Conservation (phyloP, 2,329 filamentous ascomycete genomes). For the Laburnicola sp. region DNA sequence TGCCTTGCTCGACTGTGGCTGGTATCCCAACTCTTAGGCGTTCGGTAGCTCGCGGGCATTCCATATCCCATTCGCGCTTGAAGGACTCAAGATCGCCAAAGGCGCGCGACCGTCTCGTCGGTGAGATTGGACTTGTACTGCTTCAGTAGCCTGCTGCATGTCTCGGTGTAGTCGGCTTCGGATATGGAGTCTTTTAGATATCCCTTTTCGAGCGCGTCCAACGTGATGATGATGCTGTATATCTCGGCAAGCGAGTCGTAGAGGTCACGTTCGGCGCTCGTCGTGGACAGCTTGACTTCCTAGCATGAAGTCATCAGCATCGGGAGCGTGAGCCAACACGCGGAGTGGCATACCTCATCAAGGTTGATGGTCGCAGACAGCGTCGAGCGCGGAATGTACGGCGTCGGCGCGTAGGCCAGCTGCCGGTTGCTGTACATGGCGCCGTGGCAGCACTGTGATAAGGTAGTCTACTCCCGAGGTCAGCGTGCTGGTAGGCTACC, state of each 20-base stretch:
- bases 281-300: slow-evolving; percentile 92
- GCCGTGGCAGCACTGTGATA: neutral
- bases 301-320: slow-evolving; percentile 42
- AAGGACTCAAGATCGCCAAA: slow-evolving; percentile 90
- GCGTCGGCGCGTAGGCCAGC: slow-evolving; percentile 83
- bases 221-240: slow-evolving; percentile 94
- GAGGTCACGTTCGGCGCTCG: slow-evolving; percentile 83
- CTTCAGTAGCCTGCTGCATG: slow-evolving; percentile 88
- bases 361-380: slow-evolving; percentile 89
- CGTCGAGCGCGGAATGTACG: slow-evolving; percentile 82
- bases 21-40: slow-evolving; percentile 90
- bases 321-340: slow-evolving; percentile 16
- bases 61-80: slow-evolving; percentile 89
- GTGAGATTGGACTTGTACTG: slow-evolving; percentile 95
- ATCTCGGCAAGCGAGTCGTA: slow-evolving; percentile 96
- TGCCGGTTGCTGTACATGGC: slow-evolving; percentile 56
- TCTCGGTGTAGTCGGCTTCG: slow-evolving; percentile 92
- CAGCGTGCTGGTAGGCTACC: too few relatives aligned
- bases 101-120: slow-evolving; percentile 85
- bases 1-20: slow-evolving; percentile 69
- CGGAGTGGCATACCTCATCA: slow-evolving; percentile 70
- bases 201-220: slow-evolving; percentile 94
- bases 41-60: slow-evolving; percentile 92
- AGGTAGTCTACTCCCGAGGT: neutral
- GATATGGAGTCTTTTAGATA: slow-evolving; percentile 94